Evolutionary conservation across 2,329 filamentous ascomycete species (phyloP).

Genomic region (Byssoonygena ceratinophila): DNA sequence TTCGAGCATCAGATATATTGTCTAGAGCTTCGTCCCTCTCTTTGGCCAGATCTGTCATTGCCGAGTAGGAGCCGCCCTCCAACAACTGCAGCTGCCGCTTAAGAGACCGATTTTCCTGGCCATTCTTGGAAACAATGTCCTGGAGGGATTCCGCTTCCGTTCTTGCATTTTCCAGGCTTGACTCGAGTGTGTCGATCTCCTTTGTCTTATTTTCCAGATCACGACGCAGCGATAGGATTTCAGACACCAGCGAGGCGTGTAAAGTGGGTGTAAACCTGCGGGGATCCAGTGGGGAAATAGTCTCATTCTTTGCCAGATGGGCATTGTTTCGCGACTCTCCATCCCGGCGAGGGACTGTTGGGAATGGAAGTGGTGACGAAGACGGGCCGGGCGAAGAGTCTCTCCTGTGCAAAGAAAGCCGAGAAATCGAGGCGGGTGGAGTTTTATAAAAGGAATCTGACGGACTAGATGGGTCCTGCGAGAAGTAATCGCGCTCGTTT

Average conservation of each 20-base stretch:
- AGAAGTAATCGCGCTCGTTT: conserved; percentile 44
- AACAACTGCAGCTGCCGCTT: conserved; percentile 78
- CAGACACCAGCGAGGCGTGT: conserved; percentile 86
- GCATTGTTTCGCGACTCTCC: conserved; percentile 30
- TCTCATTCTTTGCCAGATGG: conserved; percentile 46
- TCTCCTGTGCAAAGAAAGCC: conserved; percentile 52
- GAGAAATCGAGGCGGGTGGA: conserved; percentile 46
- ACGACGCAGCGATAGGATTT: conserved; percentile 75
- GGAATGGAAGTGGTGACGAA: conserved; percentile 50
- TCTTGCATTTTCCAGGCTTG: conserved; percentile 57
- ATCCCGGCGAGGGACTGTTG: conserved; percentile 34
- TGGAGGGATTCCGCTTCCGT: conserved; percentile 65
- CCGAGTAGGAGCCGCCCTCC: conserved; percentile 78
- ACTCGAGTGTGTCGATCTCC: conserved; percentile 76
- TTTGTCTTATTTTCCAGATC: conserved; percentile 85
- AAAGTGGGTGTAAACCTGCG: conserved; percentile 88
- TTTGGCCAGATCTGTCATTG: conserved; percentile 67
- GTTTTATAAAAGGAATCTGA: conserved; percentile 62
- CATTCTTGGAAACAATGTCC: conserved; percentile 49
- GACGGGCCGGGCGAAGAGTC: conserved; percentile 56
- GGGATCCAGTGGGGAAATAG: conserved; percentile 68
- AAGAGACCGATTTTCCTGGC: conserved; percentile 67
- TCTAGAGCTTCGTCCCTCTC: conserved; percentile 80
- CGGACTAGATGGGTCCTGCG: conserved; percentile 56
- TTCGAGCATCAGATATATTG: conserved; percentile 58